A percentile compares a stretch with the other conserved stretches of the same genome.
Evolutionary conservation across 2,329 filamentous ascomycete species (phyloP).

Genomic region (Monilinia fructicola): DNA sequence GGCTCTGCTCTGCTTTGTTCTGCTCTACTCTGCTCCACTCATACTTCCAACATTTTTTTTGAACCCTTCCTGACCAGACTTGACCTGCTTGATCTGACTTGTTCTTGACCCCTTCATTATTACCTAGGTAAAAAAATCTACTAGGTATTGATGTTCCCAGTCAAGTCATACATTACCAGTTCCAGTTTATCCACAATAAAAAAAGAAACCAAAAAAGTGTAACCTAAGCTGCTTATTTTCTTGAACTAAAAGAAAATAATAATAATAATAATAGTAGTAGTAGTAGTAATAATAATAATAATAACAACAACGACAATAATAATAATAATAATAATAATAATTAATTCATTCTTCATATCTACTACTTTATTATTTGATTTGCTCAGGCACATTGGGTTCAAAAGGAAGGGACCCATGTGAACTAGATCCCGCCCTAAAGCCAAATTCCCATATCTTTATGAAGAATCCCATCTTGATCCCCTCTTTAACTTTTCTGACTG

Average conservation of each 20-base stretch:
- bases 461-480: constrained; percentile 23
- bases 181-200: constrained; percentile 7
- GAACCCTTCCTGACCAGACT: too few species aligned
- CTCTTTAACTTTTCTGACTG: constrained; percentile 5
- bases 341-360: too few species aligned
- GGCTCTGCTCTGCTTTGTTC: too few species aligned
- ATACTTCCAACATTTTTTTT: too few species aligned
- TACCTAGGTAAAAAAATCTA: too few species aligned
- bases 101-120: too few species aligned
- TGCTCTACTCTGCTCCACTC: too few species aligned
- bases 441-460: constrained; percentile 21
- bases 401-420: constrained; percentile 8
- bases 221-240: neutral
- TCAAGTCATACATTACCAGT: neutral
- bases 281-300: neutral
- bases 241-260: neutral
- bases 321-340: neutral
- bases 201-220: neutral
- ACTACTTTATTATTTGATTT: neutral
- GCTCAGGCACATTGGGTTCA: constrained; percentile 7
- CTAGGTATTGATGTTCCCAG: too few species aligned
- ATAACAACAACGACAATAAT: constrained; percentile 1
- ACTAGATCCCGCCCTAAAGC: constrained; percentile 1
- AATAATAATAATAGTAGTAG: neutral
- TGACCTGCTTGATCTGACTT: too few species aligned